Conservation (phyloP, 768 basidiomycete genomes). For the Hypholoma fasciculare region DNA sequence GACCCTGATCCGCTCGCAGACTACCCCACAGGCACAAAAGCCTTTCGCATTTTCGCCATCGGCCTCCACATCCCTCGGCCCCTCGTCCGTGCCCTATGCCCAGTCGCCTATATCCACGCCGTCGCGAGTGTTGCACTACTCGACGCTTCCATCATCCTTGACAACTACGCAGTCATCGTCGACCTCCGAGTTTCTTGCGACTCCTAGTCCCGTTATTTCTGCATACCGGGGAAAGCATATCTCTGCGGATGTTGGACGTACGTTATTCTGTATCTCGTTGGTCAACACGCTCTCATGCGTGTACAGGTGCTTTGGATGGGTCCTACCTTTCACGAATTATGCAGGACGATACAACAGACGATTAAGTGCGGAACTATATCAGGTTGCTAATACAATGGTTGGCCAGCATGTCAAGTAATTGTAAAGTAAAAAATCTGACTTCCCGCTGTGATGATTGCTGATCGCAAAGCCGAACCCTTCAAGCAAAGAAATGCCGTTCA, state of each 20-base stretch:
- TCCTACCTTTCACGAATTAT: slow-evolving; percentile 31
- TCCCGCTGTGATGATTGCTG: too few relatives aligned
- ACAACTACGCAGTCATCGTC: slow-evolving; percentile 35
- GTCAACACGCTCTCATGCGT: neutral
- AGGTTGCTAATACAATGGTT: too few relatives aligned
- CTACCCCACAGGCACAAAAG: slow-evolving; percentile 43
- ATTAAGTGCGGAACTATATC: neutral
- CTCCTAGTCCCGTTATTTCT: slow-evolving; percentile 43
- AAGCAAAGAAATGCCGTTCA: too few relatives aligned
- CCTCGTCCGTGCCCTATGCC: slow-evolving; percentile 27
- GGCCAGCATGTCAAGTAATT: too few relatives aligned
- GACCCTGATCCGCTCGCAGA: slow-evolving; percentile 19
- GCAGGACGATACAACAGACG: slow-evolving; percentile 12
- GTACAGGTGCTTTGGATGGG: slow-evolving; percentile 39
- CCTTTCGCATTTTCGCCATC: slow-evolving; percentile 41
- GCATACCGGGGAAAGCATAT: slow-evolving; percentile 43
- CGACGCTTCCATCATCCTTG: slow-evolving; percentile 27
- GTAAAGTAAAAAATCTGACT: too few relatives aligned
- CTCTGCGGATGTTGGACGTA: slow-evolving; percentile 37
- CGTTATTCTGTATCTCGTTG: slow-evolving; percentile 12
- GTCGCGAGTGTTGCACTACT: slow-evolving; percentile 36
- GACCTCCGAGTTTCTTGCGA: slow-evolving; percentile 29
- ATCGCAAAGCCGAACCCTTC: too few relatives aligned
- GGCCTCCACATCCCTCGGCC: slow-evolving; percentile 21
- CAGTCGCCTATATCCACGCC: slow-evolving; percentile 43